A percentile compares a stretch with the other conserved stretches of the same genome.
Evolutionary conservation across 2,329 filamentous ascomycete species (phyloP).

Genomic region (Sclerotinia minor): DNA sequence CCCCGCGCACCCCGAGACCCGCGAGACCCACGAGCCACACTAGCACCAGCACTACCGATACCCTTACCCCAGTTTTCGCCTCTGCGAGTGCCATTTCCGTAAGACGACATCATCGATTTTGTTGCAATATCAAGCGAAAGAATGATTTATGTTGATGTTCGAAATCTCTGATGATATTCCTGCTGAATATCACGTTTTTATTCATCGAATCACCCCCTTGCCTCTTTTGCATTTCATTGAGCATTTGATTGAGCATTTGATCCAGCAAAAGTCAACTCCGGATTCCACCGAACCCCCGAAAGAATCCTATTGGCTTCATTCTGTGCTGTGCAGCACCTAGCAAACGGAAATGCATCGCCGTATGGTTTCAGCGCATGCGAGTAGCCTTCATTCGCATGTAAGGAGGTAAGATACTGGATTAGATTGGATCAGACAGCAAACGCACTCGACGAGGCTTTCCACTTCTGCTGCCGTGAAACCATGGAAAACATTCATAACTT

Average conservation of each 20-base stretch:
- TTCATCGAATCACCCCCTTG: too few relatives aligned
- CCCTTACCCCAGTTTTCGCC: constrained; percentile 12
- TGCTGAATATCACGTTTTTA: too few relatives aligned
- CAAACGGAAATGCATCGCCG: neutral
- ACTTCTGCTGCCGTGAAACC: neutral
- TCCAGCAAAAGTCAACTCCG: neutral
- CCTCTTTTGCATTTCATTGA: too few relatives aligned
- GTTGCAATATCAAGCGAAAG: neutral
- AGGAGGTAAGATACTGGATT: neutral
- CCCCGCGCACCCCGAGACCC: too few relatives aligned
- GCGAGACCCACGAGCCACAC: neutral
- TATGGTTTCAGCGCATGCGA: neutral
- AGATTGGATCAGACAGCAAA: neutral
- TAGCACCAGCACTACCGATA: neutral
- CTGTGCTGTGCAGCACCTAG: neutral
- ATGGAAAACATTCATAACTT: neutral
- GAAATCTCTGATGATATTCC: neutral
- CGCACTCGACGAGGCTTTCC: neutral
- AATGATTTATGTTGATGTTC: neutral
- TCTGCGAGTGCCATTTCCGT: neutral
- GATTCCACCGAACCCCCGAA: neutral
- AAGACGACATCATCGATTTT: neutral
- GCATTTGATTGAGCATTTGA: too few relatives aligned
- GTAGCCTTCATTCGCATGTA: too few relatives aligned
- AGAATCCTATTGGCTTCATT: neutral